Base-by-base conservation (phyloP, 192 early-diverging fungal species). In the Pilaira anomala region DNA sequence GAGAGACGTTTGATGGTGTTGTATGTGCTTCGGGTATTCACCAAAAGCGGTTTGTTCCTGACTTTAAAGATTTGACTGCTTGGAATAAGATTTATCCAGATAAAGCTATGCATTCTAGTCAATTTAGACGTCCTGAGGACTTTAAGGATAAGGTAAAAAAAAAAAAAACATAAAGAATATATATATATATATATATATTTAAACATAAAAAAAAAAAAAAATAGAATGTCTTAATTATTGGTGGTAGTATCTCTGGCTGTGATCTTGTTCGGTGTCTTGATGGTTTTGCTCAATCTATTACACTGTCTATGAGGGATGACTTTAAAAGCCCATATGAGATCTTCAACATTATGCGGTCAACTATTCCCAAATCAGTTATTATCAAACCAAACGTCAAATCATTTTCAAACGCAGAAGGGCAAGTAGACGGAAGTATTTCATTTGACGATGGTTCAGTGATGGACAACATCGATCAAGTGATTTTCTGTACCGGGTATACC, bases 401-500 rank as follows among this genome's bases (percentile, higher is more conserved):
- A 4, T 62, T 69, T 42, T 52, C 52, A 8, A 50, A 69, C 48
- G 30, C 14, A 8, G 26, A 69, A 36, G 60, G 60, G 2, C 21
- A 46, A 5, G 28, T 61, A 3, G 54, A 69, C 40, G 67, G 60
- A 2, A 49, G 19, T 3, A 48, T 69, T 30, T 41, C 25, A 22
- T 87, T 89, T 72, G 73, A 69, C 1, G 88, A 89, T 66, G 82
- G 78, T 22, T 80, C 78, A 2, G 64, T 64, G 24, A 21, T 75
- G 22, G 77, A 80, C 7, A 42, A 76, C 24, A 72, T 87, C 13
- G 88, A 89, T 68, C 49, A 55, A 18, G 68, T 89, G 3, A 70
- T 87, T 22, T 86, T 77, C 48, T 85, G 83, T 57, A 89, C 88
- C 0, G 88, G 88, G 3, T 88, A 84, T 68, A 48, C 76, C 3